These are phyloP conservation scores for Lycium ferocissimum DNA, from an alignment of 257 asterid genomes.

Conservation along the genomic window DNA sequence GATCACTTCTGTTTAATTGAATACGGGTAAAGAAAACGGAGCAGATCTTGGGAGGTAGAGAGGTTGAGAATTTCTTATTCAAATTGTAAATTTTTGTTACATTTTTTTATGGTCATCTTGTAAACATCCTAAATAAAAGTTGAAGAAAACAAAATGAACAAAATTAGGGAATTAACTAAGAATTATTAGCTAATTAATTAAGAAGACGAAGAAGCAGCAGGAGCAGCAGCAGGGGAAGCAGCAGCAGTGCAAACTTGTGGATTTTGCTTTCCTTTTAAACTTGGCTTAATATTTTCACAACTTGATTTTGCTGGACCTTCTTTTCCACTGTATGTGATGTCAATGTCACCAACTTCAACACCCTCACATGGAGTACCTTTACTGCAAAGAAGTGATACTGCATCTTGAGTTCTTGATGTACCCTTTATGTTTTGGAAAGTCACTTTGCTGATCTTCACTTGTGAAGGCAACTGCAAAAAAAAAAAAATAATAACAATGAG, in stretches of 20 bases:
- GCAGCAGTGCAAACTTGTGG: constrained; percentile 34
- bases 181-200: background rate
- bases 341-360: constrained; percentile 40
- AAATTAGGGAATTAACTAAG: background rate
- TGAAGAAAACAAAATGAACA: background rate
- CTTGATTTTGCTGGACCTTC: constrained; percentile 40
- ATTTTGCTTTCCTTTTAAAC: constrained; percentile 32
- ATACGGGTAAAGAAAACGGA: too few species aligned
- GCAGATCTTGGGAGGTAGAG: too few species aligned
- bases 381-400: constrained; percentile 45
- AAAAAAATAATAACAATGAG: background rate
- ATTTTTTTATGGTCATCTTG: background rate
- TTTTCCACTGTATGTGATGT: constrained; percentile 39
- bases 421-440: constrained; percentile 41
- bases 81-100: too few species aligned
- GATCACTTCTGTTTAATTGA: too few species aligned
- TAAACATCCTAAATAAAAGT: background rate
- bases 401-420: constrained; percentile 38
- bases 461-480: constrained; percentile 35
- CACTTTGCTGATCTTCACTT: constrained; percentile 45
- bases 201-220: background rate
- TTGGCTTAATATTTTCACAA: constrained; percentile 47
- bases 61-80: too few species aligned
- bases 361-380: constrained; percentile 39
- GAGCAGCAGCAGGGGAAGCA: background rate